phyloP scores from a whole-genome alignment of 2,329 filamentous ascomycete species.

The Xylariaceae sp. region DNA sequence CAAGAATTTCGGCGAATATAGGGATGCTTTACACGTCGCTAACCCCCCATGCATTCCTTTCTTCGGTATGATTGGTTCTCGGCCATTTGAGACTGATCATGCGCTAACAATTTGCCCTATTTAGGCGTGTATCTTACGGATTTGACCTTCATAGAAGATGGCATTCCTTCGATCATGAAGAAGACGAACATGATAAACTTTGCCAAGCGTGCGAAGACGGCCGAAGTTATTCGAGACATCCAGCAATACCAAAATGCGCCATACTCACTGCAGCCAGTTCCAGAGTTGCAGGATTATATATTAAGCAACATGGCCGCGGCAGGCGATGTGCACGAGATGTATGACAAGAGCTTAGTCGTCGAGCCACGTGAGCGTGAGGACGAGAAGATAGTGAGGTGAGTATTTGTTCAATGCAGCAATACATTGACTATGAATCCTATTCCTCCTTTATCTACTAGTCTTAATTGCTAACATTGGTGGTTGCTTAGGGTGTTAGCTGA shows the following conservation, averaged over 20 bases:
- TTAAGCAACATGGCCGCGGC: constrained; percentile 92
- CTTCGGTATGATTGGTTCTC: constrained; percentile 70
- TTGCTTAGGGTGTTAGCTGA: constrained; percentile 62
- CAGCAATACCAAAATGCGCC: constrained; percentile 98
- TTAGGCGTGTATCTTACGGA: constrained; percentile 94
- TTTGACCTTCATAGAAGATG: constrained; percentile 97
- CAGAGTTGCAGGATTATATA: constrained; percentile 95
- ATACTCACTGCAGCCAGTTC: constrained; percentile 88
- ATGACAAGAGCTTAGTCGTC: constrained; percentile 91
- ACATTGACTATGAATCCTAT: constrained; percentile 1
- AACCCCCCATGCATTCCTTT: constrained; percentile 98
- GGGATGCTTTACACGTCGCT: constrained; percentile 88
- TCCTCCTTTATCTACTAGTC: constrained; percentile 12
- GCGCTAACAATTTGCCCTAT: constrained; percentile 18
- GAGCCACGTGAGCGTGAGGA: constrained; percentile 97
- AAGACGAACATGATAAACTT: constrained; percentile 98
- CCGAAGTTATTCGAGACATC: constrained; percentile 97
- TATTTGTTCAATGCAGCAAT: constrained; percentile 32
- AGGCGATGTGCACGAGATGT: constrained; percentile 98
- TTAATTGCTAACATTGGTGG: constrained; percentile 33
- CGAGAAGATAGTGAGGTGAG: constrained; percentile 98
- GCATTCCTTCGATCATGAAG: constrained; percentile 94
- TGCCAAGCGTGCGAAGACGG: constrained; percentile 96
- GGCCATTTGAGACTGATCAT: not conserved
- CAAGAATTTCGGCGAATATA: constrained; percentile 97